These are phyloP conservation scores for Aspergillus tubingensis DNA, from an alignment of 2,329 filamentous ascomycete species.

Conservation along the genomic window DNA sequence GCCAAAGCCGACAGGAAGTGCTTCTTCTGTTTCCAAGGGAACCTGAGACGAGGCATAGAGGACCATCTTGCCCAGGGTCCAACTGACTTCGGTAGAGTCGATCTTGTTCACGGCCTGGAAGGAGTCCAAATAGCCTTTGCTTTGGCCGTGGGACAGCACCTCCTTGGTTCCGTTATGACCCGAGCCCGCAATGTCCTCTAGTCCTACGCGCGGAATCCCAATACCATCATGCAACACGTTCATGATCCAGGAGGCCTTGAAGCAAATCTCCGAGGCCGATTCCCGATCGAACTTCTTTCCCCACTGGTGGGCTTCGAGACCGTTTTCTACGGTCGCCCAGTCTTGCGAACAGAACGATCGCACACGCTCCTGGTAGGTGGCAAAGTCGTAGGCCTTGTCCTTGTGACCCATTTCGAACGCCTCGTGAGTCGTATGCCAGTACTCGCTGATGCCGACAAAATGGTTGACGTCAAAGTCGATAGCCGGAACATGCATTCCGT, in stretches of 20 bases:
- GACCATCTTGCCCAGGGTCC: slow-evolving; percentile 96
- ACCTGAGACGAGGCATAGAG: slow-evolving; percentile 91
- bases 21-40: slow-evolving; percentile 60
- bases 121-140: slow-evolving; percentile 75
- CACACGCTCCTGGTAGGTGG: slow-evolving; percentile 83
- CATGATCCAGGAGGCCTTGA: slow-evolving; percentile 97
- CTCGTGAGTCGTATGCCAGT: slow-evolving; percentile 97
- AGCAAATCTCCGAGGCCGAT: slow-evolving; percentile 84
- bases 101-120: slow-evolving; percentile 96
- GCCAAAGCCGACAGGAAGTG: slow-evolving; percentile 86
- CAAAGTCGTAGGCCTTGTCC: slow-evolving; percentile 81
- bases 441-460: slow-evolving; percentile 96
- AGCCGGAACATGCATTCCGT: slow-evolving; percentile 87
- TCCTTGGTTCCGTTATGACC: slow-evolving; percentile 72
- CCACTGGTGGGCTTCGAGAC: slow-evolving; percentile 66
- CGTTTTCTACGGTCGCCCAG: slow-evolving; percentile 74
- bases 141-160: slow-evolving; percentile 66
- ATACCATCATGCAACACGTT: slow-evolving; percentile 96
- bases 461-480: slow-evolving; percentile 98
- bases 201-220: slow-evolving; percentile 79
- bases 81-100: slow-evolving; percentile 87
- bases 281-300: slow-evolving; percentile 72
- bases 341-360: slow-evolving; percentile 80
- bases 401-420: slow-evolving; percentile 79
- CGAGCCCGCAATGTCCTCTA: slow-evolving; percentile 63